Percentiles rank a stretch among this genome's conserved stretches.
Evolutionary conservation across 371 early-diverging fungal genomes (phyloP).

Genomic region (Mucor racemosus): DNA sequence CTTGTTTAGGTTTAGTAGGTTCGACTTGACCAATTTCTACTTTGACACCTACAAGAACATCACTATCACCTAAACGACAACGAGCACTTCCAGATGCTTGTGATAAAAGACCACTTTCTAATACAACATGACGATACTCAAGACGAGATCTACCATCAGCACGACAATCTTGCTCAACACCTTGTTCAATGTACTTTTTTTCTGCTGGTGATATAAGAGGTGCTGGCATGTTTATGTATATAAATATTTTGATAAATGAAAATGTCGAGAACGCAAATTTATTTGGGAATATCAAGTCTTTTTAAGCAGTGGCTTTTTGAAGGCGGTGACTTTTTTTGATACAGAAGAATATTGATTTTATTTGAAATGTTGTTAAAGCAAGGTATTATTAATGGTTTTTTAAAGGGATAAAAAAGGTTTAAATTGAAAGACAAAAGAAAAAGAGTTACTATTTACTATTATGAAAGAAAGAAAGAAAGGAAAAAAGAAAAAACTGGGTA

Average conservation of each 20-base stretch:
- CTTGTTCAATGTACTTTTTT: conserved; percentile 82
- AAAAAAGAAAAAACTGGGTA: not conserved
- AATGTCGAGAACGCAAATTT: not conserved
- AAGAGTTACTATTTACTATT: conserved; percentile 1
- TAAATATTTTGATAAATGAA: not conserved
- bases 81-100: conserved; percentile 89
- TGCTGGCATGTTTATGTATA: conserved; percentile 37
- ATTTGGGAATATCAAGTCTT: not conserved
- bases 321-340: not conserved
- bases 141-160: conserved; percentile 85
- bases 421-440: not conserved
- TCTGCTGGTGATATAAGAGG: conserved; percentile 77
- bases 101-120: conserved; percentile 85
- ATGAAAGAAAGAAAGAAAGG: not conserved
- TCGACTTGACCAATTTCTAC: conserved; percentile 83
- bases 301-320: conserved; percentile 1
- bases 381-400: not conserved
- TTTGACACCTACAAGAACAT: conserved; percentile 93
- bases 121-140: conserved; percentile 76
- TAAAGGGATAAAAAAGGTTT: not conserved
- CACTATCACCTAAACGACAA: conserved; percentile 80
- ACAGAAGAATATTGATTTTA: not conserved
- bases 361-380: not conserved
- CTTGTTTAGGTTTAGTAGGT: conserved; percentile 58
- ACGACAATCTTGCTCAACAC: conserved; percentile 81